Evolutionary conservation across 495 filamentous ascomycete species (phyloP), one percentile per base, ranked within the genome.

Genomic region (Chaetomium tenue): DNA sequence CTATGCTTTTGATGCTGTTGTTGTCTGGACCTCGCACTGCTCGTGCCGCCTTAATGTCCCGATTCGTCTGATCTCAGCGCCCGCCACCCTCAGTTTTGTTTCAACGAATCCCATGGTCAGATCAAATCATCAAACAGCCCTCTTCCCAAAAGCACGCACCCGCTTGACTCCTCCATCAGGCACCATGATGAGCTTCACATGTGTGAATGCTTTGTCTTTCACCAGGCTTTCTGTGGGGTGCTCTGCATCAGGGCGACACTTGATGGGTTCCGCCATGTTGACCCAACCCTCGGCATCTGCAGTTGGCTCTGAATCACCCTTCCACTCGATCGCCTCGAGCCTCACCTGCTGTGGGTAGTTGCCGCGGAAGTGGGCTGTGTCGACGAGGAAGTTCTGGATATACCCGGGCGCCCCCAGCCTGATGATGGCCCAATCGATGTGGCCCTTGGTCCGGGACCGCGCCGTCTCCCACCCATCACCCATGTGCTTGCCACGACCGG

Each of bases 381-480:
- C 93, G 16, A 96, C 86, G 5, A 95, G 74, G 26, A 96, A 77
- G 69, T 84, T 86, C 63, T 87, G 82, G 50, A 96, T 84, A 46
- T 81, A 81, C 0, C 90, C 92, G 18, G 83, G 80, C 1, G 87
- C 82, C 8, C 92, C 92, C 25, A 97, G 83, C 66, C 84, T 83
- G 58, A 95, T 82, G 65, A 96, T 87, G 12, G 88, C 83, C 92
- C 93, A 96, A 76, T 97, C 93, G 22, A 89, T 79, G 75, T 97
- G 93, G 13, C 84, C 88, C 68, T 86, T 85, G 25, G 82, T 86
- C 26, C 93, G 77, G 37, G 88, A 91, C 44, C 93, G 84, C 59
- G 88, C 87, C 13, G 92, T 97, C 77, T 97, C 92, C 92, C 93
- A 97, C 3, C 93, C 93, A 74, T 96, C 92, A 37, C 92, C 89